Percentiles rank a stretch among this genome's conserved stretches.
Evolutionary conservation across 176 grass and related monocot species (phyloP).

Genomic region (Cenchrus americanus): DNA sequence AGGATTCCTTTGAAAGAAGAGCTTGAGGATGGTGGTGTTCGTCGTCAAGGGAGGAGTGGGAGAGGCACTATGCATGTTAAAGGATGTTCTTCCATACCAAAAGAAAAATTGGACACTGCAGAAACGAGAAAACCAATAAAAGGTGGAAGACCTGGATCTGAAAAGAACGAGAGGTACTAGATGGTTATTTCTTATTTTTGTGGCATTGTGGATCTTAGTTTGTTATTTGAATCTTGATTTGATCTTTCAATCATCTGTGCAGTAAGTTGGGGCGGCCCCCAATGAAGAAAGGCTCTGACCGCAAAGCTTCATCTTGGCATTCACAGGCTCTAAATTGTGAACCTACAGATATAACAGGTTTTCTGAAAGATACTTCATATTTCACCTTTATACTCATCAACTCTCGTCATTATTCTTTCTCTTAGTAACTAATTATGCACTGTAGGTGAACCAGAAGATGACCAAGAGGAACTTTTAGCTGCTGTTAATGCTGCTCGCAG

Average conservation of each 20-base stretch:
- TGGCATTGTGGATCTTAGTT: slow-evolving; percentile 20
- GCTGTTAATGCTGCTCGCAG: slow-evolving; percentile 75
- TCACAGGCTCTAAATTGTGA: slow-evolving; percentile 51
- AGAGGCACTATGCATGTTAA: slow-evolving; percentile 62
- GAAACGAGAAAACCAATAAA: slow-evolving; percentile 64
- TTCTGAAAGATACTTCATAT: slow-evolving; percentile 33
- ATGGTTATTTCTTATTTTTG: slow-evolving; percentile 6
- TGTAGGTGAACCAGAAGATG: slow-evolving; percentile 81
- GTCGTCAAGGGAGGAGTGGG: slow-evolving; percentile 66
- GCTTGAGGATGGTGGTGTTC: slow-evolving; percentile 60
- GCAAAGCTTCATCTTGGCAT: slow-evolving; percentile 59
- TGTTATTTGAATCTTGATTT: slow-evolving; percentile 28
- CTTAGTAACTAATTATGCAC: slow-evolving; percentile 34
- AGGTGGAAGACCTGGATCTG: slow-evolving; percentile 55
- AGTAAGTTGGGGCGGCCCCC: slow-evolving; percentile 71
- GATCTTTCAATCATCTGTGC: slow-evolving; percentile 39
- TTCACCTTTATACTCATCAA: slow-evolving; percentile 24
- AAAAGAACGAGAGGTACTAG: slow-evolving; percentile 74
- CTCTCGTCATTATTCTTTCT: background rate
- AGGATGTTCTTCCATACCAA: slow-evolving; percentile 55
- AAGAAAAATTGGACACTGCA: slow-evolving; percentile 58
- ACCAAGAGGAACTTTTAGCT: slow-evolving; percentile 78
- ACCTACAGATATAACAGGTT: slow-evolving; percentile 54
- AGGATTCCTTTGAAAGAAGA: slow-evolving; percentile 84
- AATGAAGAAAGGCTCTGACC: slow-evolving; percentile 68